Evolutionary conservation across 179 eudicot genomes (phyloP), one percentile per base, ranked within the genome.

Genomic region (Vitellaria paradoxa): DNA sequence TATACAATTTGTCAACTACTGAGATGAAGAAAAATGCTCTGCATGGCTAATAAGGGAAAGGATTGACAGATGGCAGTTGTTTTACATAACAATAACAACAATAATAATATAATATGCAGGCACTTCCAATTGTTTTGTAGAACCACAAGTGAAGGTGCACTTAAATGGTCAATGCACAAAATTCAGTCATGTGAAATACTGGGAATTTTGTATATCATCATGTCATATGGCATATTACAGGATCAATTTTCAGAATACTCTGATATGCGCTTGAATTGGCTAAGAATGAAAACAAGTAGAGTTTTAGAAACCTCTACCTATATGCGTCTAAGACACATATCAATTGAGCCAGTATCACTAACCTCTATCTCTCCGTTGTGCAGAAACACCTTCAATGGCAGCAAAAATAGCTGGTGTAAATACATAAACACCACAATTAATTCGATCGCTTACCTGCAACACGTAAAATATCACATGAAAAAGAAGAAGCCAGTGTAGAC

Each of bases 341-440:
- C 20, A 57, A 37, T n/a, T 59, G 18, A 67, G 53, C 45, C 40
- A 9, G 20, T 55, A 68, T 30, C 18, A 82, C 89, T 49, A 50
- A 92, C 98, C 96, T 91, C 86, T 90, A 73, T 88, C 97, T 85
- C 89, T 87, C 78, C 88, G 80, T 59, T 86, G 84, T 18, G 82
- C 77, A 68, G 84, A 85, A 65, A 91, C 91, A 76, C 85, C 91
- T 70, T 88, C 82, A 66, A 93, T 91, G 62, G 91, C 88, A 47
- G 84, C 73, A 84, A 95, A 93, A 55, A 95, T 93, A 72, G 93
- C 91, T 23, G 93, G 95, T 30, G 95, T 89, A 78, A 95, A 95
- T 24, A 95, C 83, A 75, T 95, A 93, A 53, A 91, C 92, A 75
- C 97, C 98, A 74, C 98, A 93, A 82, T 96, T 93, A 78, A 96